Evolutionary conservation across 2,329 filamentous ascomycete genomes (phyloP).

Genomic region (Paramyrothecium roridum): DNA sequence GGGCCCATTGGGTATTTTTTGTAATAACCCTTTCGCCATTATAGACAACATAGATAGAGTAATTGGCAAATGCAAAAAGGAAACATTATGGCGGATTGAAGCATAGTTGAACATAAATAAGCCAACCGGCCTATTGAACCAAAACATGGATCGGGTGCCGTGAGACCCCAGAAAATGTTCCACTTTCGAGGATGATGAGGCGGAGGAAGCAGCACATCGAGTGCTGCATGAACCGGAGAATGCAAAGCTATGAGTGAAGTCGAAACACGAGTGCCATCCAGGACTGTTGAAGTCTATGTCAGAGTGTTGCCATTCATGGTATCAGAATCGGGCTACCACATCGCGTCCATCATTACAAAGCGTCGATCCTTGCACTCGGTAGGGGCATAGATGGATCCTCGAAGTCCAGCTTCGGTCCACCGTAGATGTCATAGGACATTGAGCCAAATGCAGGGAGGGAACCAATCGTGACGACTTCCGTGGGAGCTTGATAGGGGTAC

Average conservation of each 20-base stretch:
- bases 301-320: not conserved
- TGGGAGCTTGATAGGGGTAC: constrained; percentile 56
- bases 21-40: no score
- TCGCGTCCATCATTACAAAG: constrained; percentile 37
- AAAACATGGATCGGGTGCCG: constrained; percentile 5
- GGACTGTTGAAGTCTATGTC: not conserved
- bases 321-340: constrained; percentile 2
- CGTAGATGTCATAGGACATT: constrained; percentile 51
- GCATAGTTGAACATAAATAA: no score
- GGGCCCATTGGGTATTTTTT: no score
- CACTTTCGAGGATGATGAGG: no score
- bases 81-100: no score
- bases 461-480: constrained; percentile 54
- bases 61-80: no score
- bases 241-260: constrained; percentile 16
- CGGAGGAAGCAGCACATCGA: no score
- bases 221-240: no score
- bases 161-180: no score
- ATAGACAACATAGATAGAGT: no score
- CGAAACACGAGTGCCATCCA: constrained; percentile 16
- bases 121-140: constrained; percentile 2
- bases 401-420: constrained; percentile 51
- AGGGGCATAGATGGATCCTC: constrained; percentile 57
- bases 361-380: constrained; percentile 56
- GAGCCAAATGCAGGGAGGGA: constrained; percentile 47